Percentiles rank a stretch among this genome's conserved stretches.
These are phyloP conservation scores for Lactarius psammicola DNA, from an alignment of 768 basidiomycete genomes.

Conservation along the genomic window DNA sequence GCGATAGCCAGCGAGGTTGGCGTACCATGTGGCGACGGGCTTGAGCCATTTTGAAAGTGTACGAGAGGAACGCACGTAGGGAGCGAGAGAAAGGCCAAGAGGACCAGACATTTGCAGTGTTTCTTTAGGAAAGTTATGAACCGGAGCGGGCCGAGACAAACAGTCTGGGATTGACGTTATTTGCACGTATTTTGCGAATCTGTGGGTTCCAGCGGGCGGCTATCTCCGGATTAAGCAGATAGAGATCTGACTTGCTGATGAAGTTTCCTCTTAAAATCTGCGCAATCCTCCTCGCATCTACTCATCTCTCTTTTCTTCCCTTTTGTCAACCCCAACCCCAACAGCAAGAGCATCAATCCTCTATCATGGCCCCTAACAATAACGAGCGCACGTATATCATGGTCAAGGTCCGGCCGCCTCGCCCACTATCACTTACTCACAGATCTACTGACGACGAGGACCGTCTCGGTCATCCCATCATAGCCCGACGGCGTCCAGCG, in stretches of 20 bases:
- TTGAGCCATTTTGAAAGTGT: slow-evolving; percentile 65
- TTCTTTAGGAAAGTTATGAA: slow-evolving; percentile 5
- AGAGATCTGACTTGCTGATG: slow-evolving; percentile 22
- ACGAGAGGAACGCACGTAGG: slow-evolving; percentile 66
- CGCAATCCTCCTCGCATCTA: slow-evolving; percentile 27
- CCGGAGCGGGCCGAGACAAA: slow-evolving; percentile 27
- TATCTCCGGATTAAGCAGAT: slow-evolving; percentile 26
- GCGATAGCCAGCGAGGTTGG: slow-evolving; percentile 77
- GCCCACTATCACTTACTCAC: not conserved
- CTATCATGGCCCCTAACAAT: slow-evolving; percentile 53
- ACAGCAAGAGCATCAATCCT: slow-evolving; percentile 27
- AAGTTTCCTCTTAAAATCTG: slow-evolving; percentile 34
- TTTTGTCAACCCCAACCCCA: slow-evolving; percentile 29
- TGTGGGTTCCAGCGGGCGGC: slow-evolving; percentile 11
- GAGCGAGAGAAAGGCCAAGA: slow-evolving; percentile 73
- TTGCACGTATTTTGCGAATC: slow-evolving; percentile 40
- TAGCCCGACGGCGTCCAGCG: slow-evolving; percentile 99
- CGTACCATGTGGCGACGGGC: slow-evolving; percentile 83
- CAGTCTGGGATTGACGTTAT: slow-evolving; percentile 35
- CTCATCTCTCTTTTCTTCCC: slow-evolving; percentile 34
- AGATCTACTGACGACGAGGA: slow-evolving; percentile 13
- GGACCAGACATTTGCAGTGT: slow-evolving; percentile 51
- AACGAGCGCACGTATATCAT: slow-evolving; percentile 97
- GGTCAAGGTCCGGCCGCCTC: slow-evolving; percentile 76
- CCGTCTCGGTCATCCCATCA: slow-evolving; percentile 25